Evolutionary conservation across 208 protist species (phyloP).

Genomic region (Crithidia bombi): DNA sequence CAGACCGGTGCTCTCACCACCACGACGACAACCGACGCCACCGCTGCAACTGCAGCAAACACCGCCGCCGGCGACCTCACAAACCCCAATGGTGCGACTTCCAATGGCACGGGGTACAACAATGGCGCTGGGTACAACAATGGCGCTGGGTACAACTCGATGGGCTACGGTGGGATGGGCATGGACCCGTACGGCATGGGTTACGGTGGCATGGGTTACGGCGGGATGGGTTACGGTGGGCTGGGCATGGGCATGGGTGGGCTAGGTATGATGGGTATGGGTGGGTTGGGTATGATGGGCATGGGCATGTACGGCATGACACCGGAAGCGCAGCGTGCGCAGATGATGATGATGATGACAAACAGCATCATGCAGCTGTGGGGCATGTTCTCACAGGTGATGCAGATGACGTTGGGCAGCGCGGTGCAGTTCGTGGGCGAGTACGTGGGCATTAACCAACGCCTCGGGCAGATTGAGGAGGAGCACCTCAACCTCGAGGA

Average conservation of each 20-base stretch:
- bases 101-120: constrained; percentile 12
- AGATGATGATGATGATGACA: constrained; percentile 92
- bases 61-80: not conserved
- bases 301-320: constrained; percentile 84
- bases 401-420: constrained; percentile 86
- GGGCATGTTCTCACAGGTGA: constrained; percentile 85
- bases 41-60: not conserved
- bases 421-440: constrained; percentile 82
- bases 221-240: constrained; percentile 48
- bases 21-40: not conserved
- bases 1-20: constrained; percentile 22
- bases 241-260: constrained; percentile 65
- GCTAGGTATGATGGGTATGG: constrained; percentile 57
- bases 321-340: constrained; percentile 78
- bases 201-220: constrained; percentile 33
- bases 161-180: constrained; percentile 22
- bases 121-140: not conserved
- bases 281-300: constrained; percentile 51
- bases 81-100: constrained; percentile 3
- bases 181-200: constrained; percentile 35
- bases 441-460: constrained; percentile 82
- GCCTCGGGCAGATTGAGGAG: constrained; percentile 52
- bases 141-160: constrained; percentile 2
- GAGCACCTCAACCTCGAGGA: constrained; percentile 59
- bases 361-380: constrained; percentile 85